Evolutionary conservation across 2,329 filamentous ascomycete species (phyloP).

Genomic region (Neurospora sp.): DNA sequence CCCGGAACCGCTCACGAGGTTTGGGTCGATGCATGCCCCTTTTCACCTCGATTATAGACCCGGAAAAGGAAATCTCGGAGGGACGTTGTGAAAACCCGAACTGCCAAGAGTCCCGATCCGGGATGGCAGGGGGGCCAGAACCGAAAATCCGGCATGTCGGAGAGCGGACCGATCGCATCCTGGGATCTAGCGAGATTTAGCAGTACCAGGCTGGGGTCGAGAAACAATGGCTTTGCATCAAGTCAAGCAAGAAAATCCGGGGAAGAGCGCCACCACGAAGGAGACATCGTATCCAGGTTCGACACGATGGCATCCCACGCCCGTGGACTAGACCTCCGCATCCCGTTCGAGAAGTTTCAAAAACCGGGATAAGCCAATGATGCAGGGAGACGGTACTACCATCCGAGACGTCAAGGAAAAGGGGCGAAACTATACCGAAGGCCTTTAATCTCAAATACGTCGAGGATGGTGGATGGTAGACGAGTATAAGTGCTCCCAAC

Average conservation of each 20-base stretch:
- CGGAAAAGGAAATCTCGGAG: background rate
- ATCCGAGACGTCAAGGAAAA: conserved; percentile 1
- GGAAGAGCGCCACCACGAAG: background rate
- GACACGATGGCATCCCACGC: background rate
- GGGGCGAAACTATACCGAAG: background rate
- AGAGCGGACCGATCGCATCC: background rate
- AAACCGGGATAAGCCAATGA: background rate
- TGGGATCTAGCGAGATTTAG: background rate
- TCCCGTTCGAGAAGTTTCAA: background rate
- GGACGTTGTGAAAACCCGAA: background rate
- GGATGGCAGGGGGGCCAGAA: background rate
- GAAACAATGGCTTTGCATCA: background rate
- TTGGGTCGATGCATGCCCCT: background rate
- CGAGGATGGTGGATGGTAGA: background rate
- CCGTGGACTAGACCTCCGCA: background rate
- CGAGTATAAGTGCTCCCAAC: background rate
- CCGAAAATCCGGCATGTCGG: background rate
- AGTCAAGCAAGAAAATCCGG: conserved; percentile 1
- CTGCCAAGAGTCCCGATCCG: background rate
- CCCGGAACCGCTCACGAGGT: background rate
- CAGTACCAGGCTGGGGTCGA: background rate
- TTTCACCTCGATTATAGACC: background rate
- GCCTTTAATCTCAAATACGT: background rate
- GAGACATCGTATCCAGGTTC: background rate
- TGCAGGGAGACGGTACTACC: background rate